phyloP scores from a whole-genome alignment of 2,329 filamentous ascomycete genomes.

The Ceratocystis huliohia region DNA sequence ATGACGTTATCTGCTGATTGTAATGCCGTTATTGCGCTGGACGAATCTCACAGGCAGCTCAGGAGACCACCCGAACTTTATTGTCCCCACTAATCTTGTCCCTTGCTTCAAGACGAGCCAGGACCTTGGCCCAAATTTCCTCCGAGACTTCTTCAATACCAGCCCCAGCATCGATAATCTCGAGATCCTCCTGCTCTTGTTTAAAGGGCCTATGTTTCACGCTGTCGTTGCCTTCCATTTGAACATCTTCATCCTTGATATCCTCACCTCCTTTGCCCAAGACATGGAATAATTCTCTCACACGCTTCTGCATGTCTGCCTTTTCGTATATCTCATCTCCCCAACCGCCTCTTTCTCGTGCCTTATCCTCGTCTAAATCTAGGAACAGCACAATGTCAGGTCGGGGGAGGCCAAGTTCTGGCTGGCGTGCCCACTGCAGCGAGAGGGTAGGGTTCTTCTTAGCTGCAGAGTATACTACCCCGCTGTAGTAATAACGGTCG shows the following conservation, averaged over 20 bases:
- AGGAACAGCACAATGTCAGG: conserved; percentile 84
- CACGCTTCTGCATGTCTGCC: conserved; percentile 65
- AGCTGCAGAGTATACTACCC: conserved; percentile 83
- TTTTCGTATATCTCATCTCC: conserved; percentile 84
- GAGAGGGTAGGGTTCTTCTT: conserved; percentile 61
- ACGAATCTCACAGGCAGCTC: not conserved
- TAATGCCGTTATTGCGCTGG: not conserved
- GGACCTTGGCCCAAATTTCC: conserved; percentile 42
- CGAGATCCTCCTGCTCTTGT: conserved; percentile 42
- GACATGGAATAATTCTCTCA: conserved; percentile 54
- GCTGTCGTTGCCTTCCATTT: conserved; percentile 12
- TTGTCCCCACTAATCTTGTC: conserved; percentile 38
- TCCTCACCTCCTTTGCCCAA: conserved; percentile 29
- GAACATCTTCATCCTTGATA: conserved; percentile 21
- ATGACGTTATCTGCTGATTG: too few relatives aligned
- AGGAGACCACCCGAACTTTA: conserved; percentile 33
- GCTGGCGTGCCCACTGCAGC: conserved; percentile 68
- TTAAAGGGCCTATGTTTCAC: conserved; percentile 27
- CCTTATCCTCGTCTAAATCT: conserved; percentile 61
- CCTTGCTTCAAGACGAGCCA: conserved; percentile 36
- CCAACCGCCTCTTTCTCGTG: conserved; percentile 68
- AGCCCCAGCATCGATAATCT: conserved; percentile 42
- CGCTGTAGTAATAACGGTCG: conserved; percentile 91
- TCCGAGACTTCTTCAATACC: conserved; percentile 45
- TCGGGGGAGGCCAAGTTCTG: conserved; percentile 73